A percentile compares a stretch with the other conserved stretches of the same genome.
Conservation (phyloP, 2,329 filamentous ascomycete species). For the Rhexocercosporidium sp. region DNA sequence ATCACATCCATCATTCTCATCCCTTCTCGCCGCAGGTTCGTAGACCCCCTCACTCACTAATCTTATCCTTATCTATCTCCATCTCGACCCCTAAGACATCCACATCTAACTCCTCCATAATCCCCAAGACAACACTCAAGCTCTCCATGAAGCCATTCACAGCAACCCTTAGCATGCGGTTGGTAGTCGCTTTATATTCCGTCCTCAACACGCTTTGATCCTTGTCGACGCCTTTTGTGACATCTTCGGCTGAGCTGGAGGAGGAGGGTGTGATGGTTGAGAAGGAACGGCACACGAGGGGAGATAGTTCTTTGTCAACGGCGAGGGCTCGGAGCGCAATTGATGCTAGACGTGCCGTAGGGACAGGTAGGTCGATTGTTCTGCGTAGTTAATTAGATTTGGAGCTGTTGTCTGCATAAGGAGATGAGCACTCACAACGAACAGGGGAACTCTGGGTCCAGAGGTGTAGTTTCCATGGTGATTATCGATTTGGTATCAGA, state of each 20-base stretch:
- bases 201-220: slow-evolving; percentile 65
- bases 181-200: slow-evolving; percentile 86
- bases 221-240: background rate
- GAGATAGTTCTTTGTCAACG: slow-evolving; percentile 89
- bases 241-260: slow-evolving; percentile 21
- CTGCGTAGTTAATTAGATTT: slow-evolving; percentile 23
- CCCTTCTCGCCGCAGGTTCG: background rate
- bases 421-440: slow-evolving; percentile 57
- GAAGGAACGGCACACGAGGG: slow-evolving; percentile 77
- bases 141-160: slow-evolving; percentile 98
- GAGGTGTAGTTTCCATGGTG: slow-evolving; percentile 28
- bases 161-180: slow-evolving; percentile 93
- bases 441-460: slow-evolving; percentile 63
- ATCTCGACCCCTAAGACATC: slow-evolving; percentile 67
- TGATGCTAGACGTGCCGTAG: slow-evolving; percentile 76
- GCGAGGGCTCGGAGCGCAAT: slow-evolving; percentile 76
- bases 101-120: slow-evolving; percentile 88
- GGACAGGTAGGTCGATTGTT: slow-evolving; percentile 65
- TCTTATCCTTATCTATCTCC: slow-evolving; percentile 40
- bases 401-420: background rate
- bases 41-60: background rate
- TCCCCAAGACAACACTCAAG: slow-evolving; percentile 79
- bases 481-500: slow-evolving; percentile 11
- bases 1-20: too few relatives aligned
- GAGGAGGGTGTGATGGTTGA: slow-evolving; percentile 52